These are phyloP conservation scores for Colletotrichum noveboracense DNA, from an alignment of 2,329 filamentous ascomycete genomes.

Conservation along the genomic window DNA sequence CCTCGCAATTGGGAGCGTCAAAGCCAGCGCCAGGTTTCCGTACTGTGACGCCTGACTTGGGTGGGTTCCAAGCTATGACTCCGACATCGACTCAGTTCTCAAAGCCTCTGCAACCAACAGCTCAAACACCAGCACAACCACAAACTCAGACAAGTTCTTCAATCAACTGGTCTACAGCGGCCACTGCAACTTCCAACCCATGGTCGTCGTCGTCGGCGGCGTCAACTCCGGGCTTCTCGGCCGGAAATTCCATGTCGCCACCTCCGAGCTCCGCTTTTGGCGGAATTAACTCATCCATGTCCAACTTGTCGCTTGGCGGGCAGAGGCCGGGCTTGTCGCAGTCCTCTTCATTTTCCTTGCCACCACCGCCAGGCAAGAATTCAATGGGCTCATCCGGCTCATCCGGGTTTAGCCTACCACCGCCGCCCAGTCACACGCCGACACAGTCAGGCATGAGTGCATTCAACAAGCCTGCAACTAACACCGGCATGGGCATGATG, in stretches of 20 bases:
- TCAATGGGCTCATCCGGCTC: conserved; percentile 27
- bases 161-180: conserved; percentile 57
- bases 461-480: conserved; percentile 21
- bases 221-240: conserved; percentile 8
- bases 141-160: conserved; percentile 36
- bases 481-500: conserved; percentile 19
- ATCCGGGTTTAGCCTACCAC: conserved; percentile 52
- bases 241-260: conserved; percentile 13
- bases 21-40: conserved; percentile 52
- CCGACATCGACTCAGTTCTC: conserved; percentile 69
- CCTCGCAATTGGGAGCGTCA: conserved; percentile 35
- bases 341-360: conserved; percentile 60
- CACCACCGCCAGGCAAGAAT: conserved; percentile 54
- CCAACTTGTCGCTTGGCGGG: conserved; percentile 53
- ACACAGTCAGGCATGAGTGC: conserved; percentile 26
- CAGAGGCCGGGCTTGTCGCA: conserved; percentile 39
- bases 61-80: conserved; percentile 58
- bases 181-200: conserved; percentile 46
- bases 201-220: conserved; percentile 51
- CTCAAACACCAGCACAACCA: conserved; percentile 22
- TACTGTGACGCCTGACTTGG: conserved; percentile 65
- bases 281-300: conserved; percentile 49
- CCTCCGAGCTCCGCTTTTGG: conserved; percentile 38
- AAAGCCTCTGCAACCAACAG: conserved; percentile 58
- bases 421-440: conserved; percentile 44